phyloP scores from a whole-genome alignment of 352 stramenopile genomes.

The Phytophthora citricola region DNA sequence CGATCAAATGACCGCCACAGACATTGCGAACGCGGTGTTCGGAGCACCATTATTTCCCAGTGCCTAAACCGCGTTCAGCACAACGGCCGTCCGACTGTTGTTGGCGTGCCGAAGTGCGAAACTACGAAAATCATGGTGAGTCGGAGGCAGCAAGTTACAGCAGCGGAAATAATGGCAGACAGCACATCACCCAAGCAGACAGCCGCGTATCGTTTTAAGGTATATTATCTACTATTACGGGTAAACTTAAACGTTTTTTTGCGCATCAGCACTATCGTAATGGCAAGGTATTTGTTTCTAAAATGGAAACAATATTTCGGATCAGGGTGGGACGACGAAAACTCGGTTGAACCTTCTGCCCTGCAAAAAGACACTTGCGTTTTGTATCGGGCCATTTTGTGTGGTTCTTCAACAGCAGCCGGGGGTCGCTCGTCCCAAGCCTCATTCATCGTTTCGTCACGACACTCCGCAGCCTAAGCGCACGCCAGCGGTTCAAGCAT shows the following conservation, averaged over 20 bases:
- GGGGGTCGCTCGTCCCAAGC: neutral
- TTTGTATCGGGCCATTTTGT: slow-evolving; percentile 11
- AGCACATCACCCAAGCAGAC: neutral
- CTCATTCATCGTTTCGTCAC: slow-evolving; percentile 17
- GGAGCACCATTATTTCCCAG: neutral
- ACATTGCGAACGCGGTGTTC: too few relatives aligned
- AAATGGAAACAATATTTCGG: neutral
- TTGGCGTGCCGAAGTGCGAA: neutral
- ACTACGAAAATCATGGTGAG: neutral
- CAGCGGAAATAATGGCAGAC: neutral
- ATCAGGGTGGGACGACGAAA: slow-evolving; percentile 13
- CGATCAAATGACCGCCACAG: neutral
- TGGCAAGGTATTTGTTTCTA: neutral
- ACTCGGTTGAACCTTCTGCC: slow-evolving; percentile 13
- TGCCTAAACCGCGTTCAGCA: neutral
- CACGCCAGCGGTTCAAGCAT: slow-evolving; percentile 2
- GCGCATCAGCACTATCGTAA: neutral
- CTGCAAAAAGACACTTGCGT: slow-evolving; percentile 17
- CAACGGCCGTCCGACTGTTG: neutral
- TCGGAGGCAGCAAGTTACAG: neutral
- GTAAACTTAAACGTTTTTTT: neutral
- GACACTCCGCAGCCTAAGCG: neutral
- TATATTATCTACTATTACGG: neutral
- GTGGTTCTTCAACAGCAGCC: slow-evolving; percentile 25
- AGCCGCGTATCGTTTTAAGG: neutral